Percentiles rank a stretch among this genome's conserved stretches.
Conservation (phyloP, 805 yeast genomes). For the Yamadazyma sp. region DNA sequence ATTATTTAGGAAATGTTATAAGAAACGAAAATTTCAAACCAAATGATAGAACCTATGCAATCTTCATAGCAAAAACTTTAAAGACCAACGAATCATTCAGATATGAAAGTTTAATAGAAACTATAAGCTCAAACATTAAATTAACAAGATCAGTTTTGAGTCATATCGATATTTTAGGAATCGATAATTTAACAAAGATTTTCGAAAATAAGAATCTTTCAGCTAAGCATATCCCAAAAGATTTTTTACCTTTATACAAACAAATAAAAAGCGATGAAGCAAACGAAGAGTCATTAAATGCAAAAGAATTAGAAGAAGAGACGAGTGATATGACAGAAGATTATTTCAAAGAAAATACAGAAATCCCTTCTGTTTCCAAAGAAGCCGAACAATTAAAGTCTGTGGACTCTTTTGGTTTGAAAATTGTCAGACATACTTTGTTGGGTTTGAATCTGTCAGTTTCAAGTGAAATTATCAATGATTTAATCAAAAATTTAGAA, state of each 20-base stretch:
- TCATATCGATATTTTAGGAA: slow-evolving; percentile 53
- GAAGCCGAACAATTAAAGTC: slow-evolving; percentile 54
- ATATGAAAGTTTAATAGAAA: slow-evolving; percentile 14
- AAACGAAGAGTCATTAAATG: not conserved
- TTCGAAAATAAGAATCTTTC: slow-evolving; percentile 23
- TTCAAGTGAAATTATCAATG: slow-evolving; percentile 18
- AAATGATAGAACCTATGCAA: slow-evolving; percentile 60
- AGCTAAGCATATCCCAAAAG: slow-evolving; percentile 31
- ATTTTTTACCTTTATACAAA: slow-evolving; percentile 27
- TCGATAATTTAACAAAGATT: slow-evolving; percentile 40
- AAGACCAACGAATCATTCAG: slow-evolving; percentile 7
- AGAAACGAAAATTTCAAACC: slow-evolving; percentile 23
- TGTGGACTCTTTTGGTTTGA: slow-evolving; percentile 75
- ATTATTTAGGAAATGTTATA: slow-evolving; percentile 33
- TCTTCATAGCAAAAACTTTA: slow-evolving; percentile 46
- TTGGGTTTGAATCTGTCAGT: slow-evolving; percentile 31
- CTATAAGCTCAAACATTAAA: slow-evolving; percentile 6
- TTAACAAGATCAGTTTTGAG: slow-evolving; percentile 27
- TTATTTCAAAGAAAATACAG: slow-evolving; percentile 29
- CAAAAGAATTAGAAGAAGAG: not conserved
- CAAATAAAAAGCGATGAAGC: slow-evolving; percentile 18
- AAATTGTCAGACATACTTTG: slow-evolving; percentile 73
- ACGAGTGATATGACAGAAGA: slow-evolving; percentile 21
- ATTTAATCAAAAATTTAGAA: slow-evolving; percentile 26
- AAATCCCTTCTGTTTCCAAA: slow-evolving; percentile 46